These are phyloP conservation scores for Trypethelium eluteriae DNA, from an alignment of 495 filamentous ascomycete species.

Conservation along the genomic window DNA sequence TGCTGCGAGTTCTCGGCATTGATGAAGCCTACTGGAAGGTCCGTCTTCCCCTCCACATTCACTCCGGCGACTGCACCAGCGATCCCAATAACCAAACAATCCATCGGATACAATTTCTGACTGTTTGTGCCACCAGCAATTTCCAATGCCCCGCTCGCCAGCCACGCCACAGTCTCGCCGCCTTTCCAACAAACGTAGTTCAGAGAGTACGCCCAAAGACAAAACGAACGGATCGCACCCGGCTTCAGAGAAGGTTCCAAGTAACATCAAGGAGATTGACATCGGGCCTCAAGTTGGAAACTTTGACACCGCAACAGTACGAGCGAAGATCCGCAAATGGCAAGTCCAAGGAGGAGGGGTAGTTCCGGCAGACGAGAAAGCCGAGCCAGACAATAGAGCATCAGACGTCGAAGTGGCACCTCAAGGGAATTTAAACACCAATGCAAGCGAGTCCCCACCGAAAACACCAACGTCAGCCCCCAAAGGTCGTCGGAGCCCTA, in stretches of 20 bases:
- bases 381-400: constrained; percentile 8
- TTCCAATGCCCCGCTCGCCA: constrained; percentile 8
- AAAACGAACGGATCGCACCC: not conserved
- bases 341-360: constrained; percentile 24
- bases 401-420: constrained; percentile 3
- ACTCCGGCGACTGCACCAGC: not conserved
- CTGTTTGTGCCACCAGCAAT: not conserved
- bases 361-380: constrained; percentile 20
- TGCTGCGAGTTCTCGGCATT: not conserved
- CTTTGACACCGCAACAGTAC: constrained; percentile 25
- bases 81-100: no score
- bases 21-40: constrained; percentile 3
- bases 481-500: not conserved
- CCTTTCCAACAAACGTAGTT: not conserved
- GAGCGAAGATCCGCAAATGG: constrained; percentile 30
- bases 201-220: not conserved
- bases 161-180: constrained; percentile 13
- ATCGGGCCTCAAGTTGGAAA: constrained; percentile 29
- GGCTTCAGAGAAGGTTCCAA: not conserved
- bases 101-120: not conserved
- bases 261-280: constrained; percentile 19
- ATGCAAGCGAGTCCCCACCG: not conserved
- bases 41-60: not conserved
- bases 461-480: constrained; percentile 3
- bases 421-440: not conserved